These are phyloP conservation scores for Fragilaria radians DNA, from an alignment of 108 stramenopile genomes.

Conservation along the genomic window DNA sequence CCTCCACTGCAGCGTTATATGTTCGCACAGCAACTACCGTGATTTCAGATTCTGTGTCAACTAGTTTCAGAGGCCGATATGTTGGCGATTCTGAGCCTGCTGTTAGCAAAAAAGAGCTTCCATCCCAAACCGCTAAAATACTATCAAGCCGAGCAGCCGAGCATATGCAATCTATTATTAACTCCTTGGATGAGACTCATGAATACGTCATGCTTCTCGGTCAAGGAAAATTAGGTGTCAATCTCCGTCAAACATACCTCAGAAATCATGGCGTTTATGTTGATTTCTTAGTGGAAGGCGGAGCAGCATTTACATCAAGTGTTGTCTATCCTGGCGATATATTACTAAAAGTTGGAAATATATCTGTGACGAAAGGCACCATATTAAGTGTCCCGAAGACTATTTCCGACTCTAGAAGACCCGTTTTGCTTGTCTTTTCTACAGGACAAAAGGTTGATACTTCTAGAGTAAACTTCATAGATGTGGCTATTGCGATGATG, in stretches of 20 bases:
- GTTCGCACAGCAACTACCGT: constrained; percentile 20
- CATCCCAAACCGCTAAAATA: constrained; percentile 43
- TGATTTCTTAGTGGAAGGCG: constrained; percentile 64
- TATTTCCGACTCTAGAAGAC: constrained; percentile 58
- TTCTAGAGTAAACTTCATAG: constrained; percentile 32
- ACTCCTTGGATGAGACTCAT: constrained; percentile 33
- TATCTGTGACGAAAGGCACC: constrained; percentile 62
- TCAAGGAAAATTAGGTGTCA: constrained; percentile 70
- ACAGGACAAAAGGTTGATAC: constrained; percentile 43
- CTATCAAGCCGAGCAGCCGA: constrained; percentile 32
- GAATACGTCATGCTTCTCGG: constrained; percentile 74
- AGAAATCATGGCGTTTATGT: constrained; percentile 73
- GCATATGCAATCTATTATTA: constrained; percentile 43
- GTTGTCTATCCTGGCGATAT: constrained; percentile 63
- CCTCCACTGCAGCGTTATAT: constrained; percentile 21
- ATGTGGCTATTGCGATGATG: constrained; percentile 47
- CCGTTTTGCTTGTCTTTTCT: constrained; percentile 53
- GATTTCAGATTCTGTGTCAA: not conserved
- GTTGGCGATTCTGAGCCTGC: not conserved
- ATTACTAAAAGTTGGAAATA: constrained; percentile 52
- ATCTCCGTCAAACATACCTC: constrained; percentile 70
- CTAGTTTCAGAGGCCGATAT: not conserved
- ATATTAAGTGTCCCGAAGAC: constrained; percentile 53
- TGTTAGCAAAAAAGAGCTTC: constrained; percentile 4
- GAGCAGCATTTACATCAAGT: constrained; percentile 61